These are phyloP conservation scores for Paramecium sexaurelia DNA, from an alignment of 73 alveolate genomes.

Conservation along the genomic window DNA sequence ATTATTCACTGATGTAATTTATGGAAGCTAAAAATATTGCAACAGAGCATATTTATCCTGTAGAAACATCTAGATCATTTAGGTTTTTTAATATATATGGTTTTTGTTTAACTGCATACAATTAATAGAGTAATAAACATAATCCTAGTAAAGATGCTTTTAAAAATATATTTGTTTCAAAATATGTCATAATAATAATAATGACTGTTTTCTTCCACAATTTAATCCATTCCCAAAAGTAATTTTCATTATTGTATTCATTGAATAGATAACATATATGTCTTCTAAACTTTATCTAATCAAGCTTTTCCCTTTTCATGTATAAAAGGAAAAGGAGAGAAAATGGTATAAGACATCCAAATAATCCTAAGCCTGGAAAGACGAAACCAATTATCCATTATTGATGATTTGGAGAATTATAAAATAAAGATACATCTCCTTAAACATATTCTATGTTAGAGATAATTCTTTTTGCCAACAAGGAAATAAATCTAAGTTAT, in stretches of 20 bases:
- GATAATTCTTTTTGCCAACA: not conserved
- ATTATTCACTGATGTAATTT: not conserved
- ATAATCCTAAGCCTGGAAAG: not conserved
- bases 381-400: not conserved
- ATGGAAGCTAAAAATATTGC: not conserved
- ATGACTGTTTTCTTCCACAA: not conserved
- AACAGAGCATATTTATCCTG: not conserved
- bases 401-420: not conserved
- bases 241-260: not conserved
- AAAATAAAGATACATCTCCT: not conserved
- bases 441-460: not conserved
- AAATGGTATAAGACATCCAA: not conserved
- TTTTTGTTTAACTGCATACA: not conserved
- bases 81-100: not conserved
- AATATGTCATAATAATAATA: not conserved
- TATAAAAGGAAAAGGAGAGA: not conserved
- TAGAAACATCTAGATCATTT: not conserved
- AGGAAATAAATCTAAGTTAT: not conserved
- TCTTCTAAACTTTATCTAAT: not conserved
- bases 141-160: not conserved
- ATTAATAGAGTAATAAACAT: not conserved
- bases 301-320: not conserved
- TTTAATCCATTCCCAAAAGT: not conserved
- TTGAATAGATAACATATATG: not conserved
- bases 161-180: not conserved